Evolutionary conservation across 148 eudicot species (phyloP).

Genomic region (Silene conica): DNA sequence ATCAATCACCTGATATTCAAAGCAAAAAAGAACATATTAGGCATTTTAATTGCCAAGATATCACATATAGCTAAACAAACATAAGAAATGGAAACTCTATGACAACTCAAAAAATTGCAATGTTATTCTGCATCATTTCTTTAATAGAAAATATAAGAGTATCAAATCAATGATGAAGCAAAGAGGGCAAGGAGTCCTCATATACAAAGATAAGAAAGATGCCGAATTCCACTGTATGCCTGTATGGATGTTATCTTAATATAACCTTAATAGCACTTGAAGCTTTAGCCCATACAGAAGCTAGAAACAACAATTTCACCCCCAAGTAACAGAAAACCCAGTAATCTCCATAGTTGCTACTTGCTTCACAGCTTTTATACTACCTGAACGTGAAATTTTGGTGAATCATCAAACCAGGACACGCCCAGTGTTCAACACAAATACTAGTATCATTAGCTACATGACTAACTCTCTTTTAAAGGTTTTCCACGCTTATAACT

Average conservation of each 20-base stretch:
- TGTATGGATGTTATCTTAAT: no score
- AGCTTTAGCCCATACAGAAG: background rate
- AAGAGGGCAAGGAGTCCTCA: background rate
- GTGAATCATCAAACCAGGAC: background rate
- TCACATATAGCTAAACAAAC: slow-evolving; percentile 1
- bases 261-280: background rate
- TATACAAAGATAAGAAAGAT: background rate
- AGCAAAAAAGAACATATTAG: slow-evolving; percentile 8
- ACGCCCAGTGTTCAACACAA: background rate
- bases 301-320: background rate
- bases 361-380: background rate
- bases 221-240: background rate
- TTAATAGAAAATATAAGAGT: background rate
- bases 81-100: background rate
- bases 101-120: background rate
- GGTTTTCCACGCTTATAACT: no score
- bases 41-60: background rate
- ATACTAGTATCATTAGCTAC: no score
- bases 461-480: no score
- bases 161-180: no score
- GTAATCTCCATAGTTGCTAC: background rate
- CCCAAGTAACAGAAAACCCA: background rate
- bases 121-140: background rate
- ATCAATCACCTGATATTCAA: slow-evolving; percentile 76
- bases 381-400: background rate